A percentile compares a stretch with the other conserved stretches of the same genome.
Conservation (phyloP, 371 early-diverging fungal species). For the Lichtheimia corymbifera region DNA sequence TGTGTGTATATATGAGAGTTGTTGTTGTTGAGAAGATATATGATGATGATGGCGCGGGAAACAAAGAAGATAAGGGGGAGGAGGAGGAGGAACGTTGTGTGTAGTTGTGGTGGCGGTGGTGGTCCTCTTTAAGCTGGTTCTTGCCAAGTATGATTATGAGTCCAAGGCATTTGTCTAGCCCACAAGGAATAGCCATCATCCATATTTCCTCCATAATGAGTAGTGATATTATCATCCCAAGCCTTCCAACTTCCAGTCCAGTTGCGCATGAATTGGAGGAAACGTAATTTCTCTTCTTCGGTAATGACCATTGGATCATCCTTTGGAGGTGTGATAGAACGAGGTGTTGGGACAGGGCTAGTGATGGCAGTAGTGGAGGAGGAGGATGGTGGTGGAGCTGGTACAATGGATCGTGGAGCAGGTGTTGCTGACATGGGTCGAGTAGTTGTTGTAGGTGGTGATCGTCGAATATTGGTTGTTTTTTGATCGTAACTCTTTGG, state of each 20-base stretch:
- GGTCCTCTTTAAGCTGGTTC: constrained; percentile 5
- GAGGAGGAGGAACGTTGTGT: neutral
- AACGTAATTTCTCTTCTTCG: constrained; percentile 45
- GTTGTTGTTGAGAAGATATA: neutral
- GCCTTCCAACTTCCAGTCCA: constrained; percentile 49
- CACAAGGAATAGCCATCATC: constrained; percentile 25
- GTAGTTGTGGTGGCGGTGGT: neutral
- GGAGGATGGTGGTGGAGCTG: too few species aligned
- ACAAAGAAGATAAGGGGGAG: neutral
- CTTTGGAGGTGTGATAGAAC: neutral
- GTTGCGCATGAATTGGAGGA: constrained; percentile 44
- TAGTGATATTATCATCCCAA: constrained; percentile 19
- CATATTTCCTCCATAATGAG: neutral
- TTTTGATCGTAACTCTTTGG: constrained; percentile 1
- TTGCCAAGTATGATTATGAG: neutral
- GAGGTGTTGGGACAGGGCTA: constrained; percentile 8
- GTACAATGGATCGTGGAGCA: constrained; percentile 7
- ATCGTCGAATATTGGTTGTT: constrained; percentile 3
- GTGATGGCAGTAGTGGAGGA: constrained; percentile 1
- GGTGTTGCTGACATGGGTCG: constrained; percentile 3
- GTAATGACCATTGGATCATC: constrained; percentile 22
- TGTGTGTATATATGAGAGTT: neutral
- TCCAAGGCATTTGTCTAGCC: constrained; percentile 42
- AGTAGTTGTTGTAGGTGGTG: constrained; percentile 3
- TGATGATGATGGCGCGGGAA: constrained; percentile 9